A percentile compares a stretch with the other conserved stretches of the same genome.
Evolutionary conservation across 345 rosid genomes (phyloP).

Genomic region (Trapa bicornis): DNA sequence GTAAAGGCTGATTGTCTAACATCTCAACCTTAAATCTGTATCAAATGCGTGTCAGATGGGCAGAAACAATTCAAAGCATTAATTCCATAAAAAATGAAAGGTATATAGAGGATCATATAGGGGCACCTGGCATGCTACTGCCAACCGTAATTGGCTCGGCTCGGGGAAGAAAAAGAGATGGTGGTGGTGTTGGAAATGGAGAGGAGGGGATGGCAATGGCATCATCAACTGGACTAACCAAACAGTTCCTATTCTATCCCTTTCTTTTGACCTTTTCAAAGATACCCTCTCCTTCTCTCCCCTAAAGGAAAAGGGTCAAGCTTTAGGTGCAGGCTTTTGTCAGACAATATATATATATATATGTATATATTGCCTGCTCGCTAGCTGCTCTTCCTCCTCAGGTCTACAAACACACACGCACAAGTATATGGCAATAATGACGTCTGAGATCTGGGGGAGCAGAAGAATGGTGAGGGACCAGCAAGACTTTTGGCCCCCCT

Average conservation of each 20-base stretch:
- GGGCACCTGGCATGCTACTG: not conserved
- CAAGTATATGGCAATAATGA: not conserved
- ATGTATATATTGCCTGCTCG: too few relatives aligned
- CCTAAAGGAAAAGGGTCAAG: constrained; percentile 1
- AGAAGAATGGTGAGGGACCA: not conserved
- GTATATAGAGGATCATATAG: not conserved
- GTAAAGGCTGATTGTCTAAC: too few relatives aligned
- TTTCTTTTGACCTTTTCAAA: not conserved
- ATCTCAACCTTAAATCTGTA: too few relatives aligned
- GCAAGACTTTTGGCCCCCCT: not conserved
- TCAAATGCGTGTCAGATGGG: too few relatives aligned
- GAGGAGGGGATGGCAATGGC: not conserved
- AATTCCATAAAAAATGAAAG: too few relatives aligned
- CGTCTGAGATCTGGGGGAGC: not conserved
- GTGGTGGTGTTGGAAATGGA: too few relatives aligned
- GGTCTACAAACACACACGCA: not conserved
- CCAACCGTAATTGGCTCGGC: not conserved
- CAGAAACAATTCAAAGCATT: too few relatives aligned
- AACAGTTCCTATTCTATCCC: not conserved
- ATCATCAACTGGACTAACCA: too few relatives aligned
- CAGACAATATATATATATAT: not conserved
- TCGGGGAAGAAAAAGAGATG: not conserved
- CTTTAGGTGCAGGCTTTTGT: constrained; percentile 1
- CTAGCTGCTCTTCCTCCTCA: not conserved
- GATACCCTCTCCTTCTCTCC: not conserved